Percentiles rank a stretch among this genome's conserved stretches.
These are phyloP conservation scores for Coemansia sp. DNA, from an alignment of 371 early-diverging fungal species.

Conservation along the genomic window DNA sequence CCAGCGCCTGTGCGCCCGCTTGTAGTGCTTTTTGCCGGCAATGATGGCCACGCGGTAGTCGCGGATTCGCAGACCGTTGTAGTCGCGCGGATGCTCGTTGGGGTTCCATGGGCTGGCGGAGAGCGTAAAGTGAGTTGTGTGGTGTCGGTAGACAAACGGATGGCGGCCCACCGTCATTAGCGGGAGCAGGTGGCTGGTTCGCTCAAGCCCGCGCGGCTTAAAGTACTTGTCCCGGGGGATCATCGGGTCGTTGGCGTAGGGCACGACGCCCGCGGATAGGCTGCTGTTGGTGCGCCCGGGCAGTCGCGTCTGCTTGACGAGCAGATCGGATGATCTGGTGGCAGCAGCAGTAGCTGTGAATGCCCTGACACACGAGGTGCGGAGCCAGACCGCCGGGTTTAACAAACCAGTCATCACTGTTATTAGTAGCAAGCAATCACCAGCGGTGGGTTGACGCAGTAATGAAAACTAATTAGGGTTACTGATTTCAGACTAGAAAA, in stretches of 20 bases:
- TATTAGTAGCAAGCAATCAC: too few species aligned
- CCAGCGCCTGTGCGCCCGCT: slow-evolving; percentile 38
- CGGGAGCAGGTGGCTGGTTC: neutral
- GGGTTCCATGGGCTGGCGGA: slow-evolving; percentile 31
- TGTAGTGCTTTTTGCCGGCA: slow-evolving; percentile 33
- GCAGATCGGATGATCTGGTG: slow-evolving; percentile 13
- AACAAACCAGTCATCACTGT: too few species aligned
- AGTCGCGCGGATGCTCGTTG: slow-evolving; percentile 40
- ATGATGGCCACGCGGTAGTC: slow-evolving; percentile 37
- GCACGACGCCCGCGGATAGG: slow-evolving; percentile 31
- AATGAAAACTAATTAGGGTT: too few species aligned
- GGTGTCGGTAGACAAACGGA: neutral
- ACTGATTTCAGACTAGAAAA: too few species aligned
- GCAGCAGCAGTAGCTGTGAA: too few species aligned
- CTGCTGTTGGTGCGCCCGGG: slow-evolving; percentile 37
- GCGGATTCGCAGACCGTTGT: slow-evolving; percentile 40
- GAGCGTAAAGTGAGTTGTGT: slow-evolving; percentile 10
- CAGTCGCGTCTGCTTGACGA: slow-evolving; percentile 31
- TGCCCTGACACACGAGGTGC: too few species aligned
- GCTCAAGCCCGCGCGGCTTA: slow-evolving; percentile 33
- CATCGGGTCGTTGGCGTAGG: slow-evolving; percentile 44
- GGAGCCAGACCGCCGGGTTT: too few species aligned
- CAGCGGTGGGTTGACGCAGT: too few species aligned
- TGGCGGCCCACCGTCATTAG: slow-evolving; percentile 3
- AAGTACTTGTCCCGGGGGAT: slow-evolving; percentile 31